Evolutionary conservation across 2,329 filamentous ascomycete genomes (phyloP).

Genomic region (Diaporthe sp.): DNA sequence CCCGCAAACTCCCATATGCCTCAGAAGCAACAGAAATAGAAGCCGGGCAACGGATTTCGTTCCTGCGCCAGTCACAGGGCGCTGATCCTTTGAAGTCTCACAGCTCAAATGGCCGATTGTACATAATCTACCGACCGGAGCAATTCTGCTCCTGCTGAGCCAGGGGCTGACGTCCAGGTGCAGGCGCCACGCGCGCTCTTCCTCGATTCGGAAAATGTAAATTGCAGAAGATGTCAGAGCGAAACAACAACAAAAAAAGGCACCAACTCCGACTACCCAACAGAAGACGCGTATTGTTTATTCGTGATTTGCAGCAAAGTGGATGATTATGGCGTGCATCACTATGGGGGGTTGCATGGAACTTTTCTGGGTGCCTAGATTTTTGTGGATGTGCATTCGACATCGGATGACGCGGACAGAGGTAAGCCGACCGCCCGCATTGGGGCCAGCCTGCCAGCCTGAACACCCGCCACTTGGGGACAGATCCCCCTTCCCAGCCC

Average conservation of each 20-base stretch:
- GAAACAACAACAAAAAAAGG: background rate
- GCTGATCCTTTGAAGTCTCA: background rate
- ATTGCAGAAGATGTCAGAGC: background rate
- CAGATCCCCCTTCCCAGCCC: conserved; percentile 5
- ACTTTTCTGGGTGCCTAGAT: conserved; percentile 26
- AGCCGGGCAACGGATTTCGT: background rate
- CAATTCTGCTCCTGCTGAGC: conserved; percentile 25
- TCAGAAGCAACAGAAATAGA: background rate
- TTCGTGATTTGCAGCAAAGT: conserved; percentile 15
- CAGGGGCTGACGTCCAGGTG: conserved; percentile 10
- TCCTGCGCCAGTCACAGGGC: background rate
- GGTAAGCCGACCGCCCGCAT: background rate
- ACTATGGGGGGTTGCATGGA: background rate
- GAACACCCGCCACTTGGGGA: background rate
- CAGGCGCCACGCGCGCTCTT: background rate
- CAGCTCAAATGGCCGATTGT: background rate
- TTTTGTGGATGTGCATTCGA: conserved; percentile 28
- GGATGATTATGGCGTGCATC: conserved; percentile 19
- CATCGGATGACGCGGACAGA: conserved; percentile 35
- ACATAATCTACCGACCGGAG: background rate
- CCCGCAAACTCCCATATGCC: conserved; percentile 25
- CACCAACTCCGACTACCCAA: background rate
- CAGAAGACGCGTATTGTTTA: conserved; percentile 22
- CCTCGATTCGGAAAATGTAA: background rate
- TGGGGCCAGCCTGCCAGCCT: background rate